Percentiles rank a stretch among this genome's conserved stretches.
These are phyloP conservation scores for Aspergillus nanangensis DNA, from an alignment of 495 filamentous ascomycete genomes.

Conservation along the genomic window DNA sequence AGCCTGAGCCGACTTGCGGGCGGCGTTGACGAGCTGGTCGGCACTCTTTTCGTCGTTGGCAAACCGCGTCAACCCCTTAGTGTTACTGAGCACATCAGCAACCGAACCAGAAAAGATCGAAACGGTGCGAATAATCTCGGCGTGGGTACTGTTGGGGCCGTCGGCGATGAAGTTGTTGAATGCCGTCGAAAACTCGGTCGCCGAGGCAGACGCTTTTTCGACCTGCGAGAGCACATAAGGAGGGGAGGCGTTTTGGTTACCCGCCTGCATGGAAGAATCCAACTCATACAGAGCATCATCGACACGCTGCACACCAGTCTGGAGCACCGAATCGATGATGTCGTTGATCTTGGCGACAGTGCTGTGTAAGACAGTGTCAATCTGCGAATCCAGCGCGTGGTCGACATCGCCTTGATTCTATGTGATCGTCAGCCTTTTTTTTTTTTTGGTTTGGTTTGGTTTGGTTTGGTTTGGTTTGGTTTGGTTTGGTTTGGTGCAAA, in stretches of 20 bases:
- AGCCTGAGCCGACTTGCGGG: conserved; percentile 78
- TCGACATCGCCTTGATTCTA: conserved; percentile 70
- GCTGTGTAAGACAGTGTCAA: conserved; percentile 79
- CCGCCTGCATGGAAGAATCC: conserved; percentile 95
- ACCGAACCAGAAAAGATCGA: conserved; percentile 86
- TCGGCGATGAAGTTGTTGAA: conserved; percentile 99
- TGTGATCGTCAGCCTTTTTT: not conserved
- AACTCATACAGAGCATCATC: conserved; percentile 97
- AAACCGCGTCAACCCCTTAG: conserved; percentile 90
- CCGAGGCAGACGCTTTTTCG: conserved; percentile 91
- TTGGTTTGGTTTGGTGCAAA: too few species aligned
- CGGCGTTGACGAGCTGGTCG: conserved; percentile 74
- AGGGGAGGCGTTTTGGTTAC: conserved; percentile 97
- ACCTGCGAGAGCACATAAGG: conserved; percentile 93
- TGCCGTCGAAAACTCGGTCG: conserved; percentile 92
- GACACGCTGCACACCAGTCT: conserved; percentile 88
- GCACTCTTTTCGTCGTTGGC: conserved; percentile 92
- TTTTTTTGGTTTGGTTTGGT: too few species aligned
- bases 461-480: too few species aligned
- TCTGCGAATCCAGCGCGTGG: conserved; percentile 78
- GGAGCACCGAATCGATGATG: conserved; percentile 94
- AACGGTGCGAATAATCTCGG: conserved; percentile 88
- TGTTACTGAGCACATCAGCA: conserved; percentile 91
- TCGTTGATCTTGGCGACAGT: conserved; percentile 92
- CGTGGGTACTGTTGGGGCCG: conserved; percentile 86